These are phyloP conservation scores for Epichloe hybrida DNA, from an alignment of 2,329 filamentous ascomycete genomes.

Conservation along the genomic window DNA sequence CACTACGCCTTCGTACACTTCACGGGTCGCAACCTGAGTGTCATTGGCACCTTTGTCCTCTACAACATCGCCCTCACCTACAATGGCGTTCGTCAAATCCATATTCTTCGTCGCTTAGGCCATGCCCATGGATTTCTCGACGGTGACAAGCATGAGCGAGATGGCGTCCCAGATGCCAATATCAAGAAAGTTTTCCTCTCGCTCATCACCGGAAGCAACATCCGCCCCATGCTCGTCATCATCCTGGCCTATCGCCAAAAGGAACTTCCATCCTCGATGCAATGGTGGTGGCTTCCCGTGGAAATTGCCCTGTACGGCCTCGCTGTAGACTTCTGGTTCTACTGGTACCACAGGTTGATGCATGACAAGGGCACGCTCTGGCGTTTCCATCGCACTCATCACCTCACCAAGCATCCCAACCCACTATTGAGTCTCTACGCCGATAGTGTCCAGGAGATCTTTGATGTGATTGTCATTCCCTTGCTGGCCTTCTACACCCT, in stretches of 20 bases:
- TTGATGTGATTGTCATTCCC: conserved; percentile 28
- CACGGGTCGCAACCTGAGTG: conserved; percentile 10
- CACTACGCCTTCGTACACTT: conserved; percentile 14
- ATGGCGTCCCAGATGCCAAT: conserved; percentile 20
- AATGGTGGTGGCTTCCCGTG: conserved; percentile 15
- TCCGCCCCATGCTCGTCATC: conserved; percentile 12
- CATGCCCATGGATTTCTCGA: conserved; percentile 17
- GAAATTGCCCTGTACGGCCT: conserved; percentile 9
- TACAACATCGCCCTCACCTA: conserved; percentile 19
- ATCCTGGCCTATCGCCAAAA: conserved; percentile 13
- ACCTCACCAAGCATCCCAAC: conserved; percentile 19
- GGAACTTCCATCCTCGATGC: conserved; percentile 6
- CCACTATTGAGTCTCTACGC: conserved; percentile 23
- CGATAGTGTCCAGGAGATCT: conserved; percentile 27
- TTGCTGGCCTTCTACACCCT: conserved; percentile 24
- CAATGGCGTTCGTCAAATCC: conserved; percentile 18
- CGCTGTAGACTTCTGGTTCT: conserved; percentile 5
- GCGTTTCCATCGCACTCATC: conserved; percentile 28
- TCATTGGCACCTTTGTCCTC: conserved; percentile 7
- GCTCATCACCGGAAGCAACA: conserved; percentile 3
- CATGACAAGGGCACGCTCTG: conserved; percentile 25
- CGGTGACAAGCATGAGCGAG: conserved; percentile 18
- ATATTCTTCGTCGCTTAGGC: conserved; percentile 17
- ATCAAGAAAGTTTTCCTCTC: conserved; percentile 13
- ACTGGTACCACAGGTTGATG: conserved; percentile 18